Conservation (phyloP, 306 rosid genomes). For the Ormosia semicastrata region DNA sequence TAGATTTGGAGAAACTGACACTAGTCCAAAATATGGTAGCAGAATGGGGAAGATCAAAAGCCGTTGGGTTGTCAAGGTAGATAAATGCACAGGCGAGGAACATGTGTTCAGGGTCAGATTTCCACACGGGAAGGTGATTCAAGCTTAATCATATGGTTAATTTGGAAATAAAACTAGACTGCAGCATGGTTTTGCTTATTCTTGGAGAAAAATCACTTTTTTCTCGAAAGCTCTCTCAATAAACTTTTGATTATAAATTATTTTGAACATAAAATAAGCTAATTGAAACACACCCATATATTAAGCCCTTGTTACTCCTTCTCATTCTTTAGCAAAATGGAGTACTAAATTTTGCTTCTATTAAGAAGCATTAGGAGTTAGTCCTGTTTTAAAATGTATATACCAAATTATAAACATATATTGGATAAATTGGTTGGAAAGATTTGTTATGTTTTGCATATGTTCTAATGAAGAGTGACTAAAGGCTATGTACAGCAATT, state of each 20-base stretch:
- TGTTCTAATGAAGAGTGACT: neutral
- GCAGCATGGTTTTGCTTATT: neutral
- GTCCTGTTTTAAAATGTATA: constrained; percentile 24
- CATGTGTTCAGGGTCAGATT: constrained; percentile 83
- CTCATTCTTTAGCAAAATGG: constrained; percentile 17
- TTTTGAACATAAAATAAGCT: neutral
- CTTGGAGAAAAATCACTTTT: neutral
- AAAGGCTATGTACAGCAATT: neutral
- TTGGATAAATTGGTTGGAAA: neutral
- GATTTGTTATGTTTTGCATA: neutral
- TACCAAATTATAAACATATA: constrained; percentile 18
- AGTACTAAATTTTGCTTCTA: constrained; percentile 22
- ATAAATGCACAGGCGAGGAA: constrained; percentile 92
- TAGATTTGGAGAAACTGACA: constrained; percentile 35
- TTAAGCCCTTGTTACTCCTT: neutral
- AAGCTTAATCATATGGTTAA: constrained; percentile 38
- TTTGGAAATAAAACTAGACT: neutral
- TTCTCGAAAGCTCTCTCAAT: neutral
- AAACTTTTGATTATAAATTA: neutral
- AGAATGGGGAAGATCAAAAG: constrained; percentile 38
- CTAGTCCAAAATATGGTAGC: constrained; percentile 15
- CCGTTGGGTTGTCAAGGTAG: constrained; percentile 82
- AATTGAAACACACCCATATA: neutral
- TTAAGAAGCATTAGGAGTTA: neutral
- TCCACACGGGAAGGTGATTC: constrained; percentile 59